phyloP scores from a whole-genome alignment of 805 yeast species.

The Nakazawaea holstii region DNA sequence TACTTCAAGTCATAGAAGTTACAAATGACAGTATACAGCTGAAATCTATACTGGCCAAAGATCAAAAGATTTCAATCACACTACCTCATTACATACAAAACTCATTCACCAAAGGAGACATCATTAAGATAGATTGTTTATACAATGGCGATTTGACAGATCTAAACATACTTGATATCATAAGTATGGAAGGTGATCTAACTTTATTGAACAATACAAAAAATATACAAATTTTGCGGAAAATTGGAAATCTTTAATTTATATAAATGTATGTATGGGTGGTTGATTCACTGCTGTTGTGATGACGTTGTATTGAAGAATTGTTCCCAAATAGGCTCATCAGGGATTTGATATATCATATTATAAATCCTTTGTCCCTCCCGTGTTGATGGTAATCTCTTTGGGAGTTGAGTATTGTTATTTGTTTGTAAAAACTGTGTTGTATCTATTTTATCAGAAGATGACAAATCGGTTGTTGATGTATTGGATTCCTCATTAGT shows the following conservation, averaged over 20 bases:
- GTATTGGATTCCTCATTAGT: not conserved
- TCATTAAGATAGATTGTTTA: slow-evolving; percentile 12
- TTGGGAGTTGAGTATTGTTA: not conserved
- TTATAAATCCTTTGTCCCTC: slow-evolving; percentile 58
- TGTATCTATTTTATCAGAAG: not conserved
- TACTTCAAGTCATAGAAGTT: not conserved
- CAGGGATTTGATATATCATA: slow-evolving; percentile 56
- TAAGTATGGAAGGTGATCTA: slow-evolving; percentile 4
- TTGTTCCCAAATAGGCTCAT: slow-evolving; percentile 67
- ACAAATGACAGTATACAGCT: not conserved
- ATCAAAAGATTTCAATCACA: not conserved
- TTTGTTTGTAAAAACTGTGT: not conserved
- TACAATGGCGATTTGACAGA: slow-evolving; percentile 7
- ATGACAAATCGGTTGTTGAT: too few species aligned
- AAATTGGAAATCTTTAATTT: slow-evolving; percentile 1
- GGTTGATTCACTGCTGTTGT: slow-evolving; percentile 15
- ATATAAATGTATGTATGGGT: not conserved
- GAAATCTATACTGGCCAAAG: not conserved
- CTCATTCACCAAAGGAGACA: slow-evolving; percentile 5
- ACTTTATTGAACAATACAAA: slow-evolving; percentile 2
- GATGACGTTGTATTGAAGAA: slow-evolving; percentile 30
- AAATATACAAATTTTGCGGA: slow-evolving; percentile 3
- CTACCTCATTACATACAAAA: not conserved
- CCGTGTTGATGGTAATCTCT: slow-evolving; percentile 15
- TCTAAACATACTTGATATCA: not conserved